These are phyloP conservation scores for Fusarium solani-melongenae DNA, from an alignment of 2,329 filamentous ascomycete genomes.

Conservation along the genomic window DNA sequence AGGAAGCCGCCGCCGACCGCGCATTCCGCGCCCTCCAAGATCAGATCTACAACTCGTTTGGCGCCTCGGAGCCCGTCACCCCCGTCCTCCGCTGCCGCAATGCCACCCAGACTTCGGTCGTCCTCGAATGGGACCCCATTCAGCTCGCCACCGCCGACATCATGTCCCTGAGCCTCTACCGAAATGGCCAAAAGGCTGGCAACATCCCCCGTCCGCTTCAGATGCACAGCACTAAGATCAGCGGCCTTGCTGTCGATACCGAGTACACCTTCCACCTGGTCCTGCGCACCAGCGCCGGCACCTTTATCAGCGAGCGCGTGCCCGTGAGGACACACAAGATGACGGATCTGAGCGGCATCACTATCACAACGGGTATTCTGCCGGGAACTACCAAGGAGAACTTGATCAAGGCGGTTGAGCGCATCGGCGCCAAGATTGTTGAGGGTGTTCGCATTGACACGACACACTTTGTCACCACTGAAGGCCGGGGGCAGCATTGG, in stretches of 20 bases:
- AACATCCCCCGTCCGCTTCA: conserved; percentile 89
- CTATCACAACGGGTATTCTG: conserved; percentile 90
- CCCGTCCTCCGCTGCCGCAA: conserved; percentile 92
- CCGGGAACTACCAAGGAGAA: conserved; percentile 78
- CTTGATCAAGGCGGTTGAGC: conserved; percentile 79
- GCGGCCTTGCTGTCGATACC: conserved; percentile 93
- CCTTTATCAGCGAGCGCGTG: conserved; percentile 84
- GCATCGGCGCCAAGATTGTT: conserved; percentile 92
- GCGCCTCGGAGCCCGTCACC: conserved; percentile 78
- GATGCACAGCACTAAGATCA: conserved; percentile 96
- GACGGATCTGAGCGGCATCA: conserved; percentile 96
- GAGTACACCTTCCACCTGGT: conserved; percentile 96
- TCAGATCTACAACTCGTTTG: conserved; percentile 88
- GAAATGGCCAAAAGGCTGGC: conserved; percentile 96
- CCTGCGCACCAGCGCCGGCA: conserved; percentile 89
- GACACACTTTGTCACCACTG: conserved; percentile 97
- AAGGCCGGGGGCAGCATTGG: conserved; percentile 89
- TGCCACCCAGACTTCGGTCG: conserved; percentile 97
- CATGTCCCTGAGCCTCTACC: conserved; percentile 88
- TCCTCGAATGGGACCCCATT: conserved; percentile 98
- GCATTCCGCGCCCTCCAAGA: conserved; percentile 89
- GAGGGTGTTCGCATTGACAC: conserved; percentile 95
- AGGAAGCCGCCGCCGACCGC: conserved; percentile 79
- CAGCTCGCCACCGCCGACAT: conserved; percentile 92
- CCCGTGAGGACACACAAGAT: conserved; percentile 95